phyloP scores from a whole-genome alignment of 306 rosid genomes.

The Glycine tomentella region DNA sequence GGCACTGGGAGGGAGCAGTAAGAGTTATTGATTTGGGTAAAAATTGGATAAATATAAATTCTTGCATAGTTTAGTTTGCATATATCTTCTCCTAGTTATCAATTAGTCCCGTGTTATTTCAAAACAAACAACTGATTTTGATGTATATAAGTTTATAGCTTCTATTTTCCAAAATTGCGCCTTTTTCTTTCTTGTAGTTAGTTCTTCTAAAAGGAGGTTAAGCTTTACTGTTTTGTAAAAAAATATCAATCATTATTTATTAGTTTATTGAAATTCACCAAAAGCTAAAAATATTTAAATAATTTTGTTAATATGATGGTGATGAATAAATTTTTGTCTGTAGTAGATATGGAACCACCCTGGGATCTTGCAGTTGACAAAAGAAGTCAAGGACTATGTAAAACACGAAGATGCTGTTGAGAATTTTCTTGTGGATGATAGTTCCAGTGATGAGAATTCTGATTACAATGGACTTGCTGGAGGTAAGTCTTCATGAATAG shows the following conservation, averaged over 20 bases:
- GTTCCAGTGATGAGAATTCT: slow-evolving; percentile 91
- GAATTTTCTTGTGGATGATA: slow-evolving; percentile 88
- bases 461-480: slow-evolving; percentile 73
- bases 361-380: slow-evolving; percentile 92
- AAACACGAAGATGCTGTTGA: slow-evolving; percentile 84
- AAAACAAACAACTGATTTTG: not conserved
- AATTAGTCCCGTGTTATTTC: slow-evolving; percentile 13
- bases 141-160: not conserved
- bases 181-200: not conserved
- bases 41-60: not conserved
- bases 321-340: slow-evolving; percentile 40
- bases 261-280: not conserved
- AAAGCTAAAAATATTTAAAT: not conserved
- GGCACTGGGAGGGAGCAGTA: too few species aligned
- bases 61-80: slow-evolving; percentile 1
- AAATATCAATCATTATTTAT: not conserved
- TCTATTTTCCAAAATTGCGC: not conserved
- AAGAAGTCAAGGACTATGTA: slow-evolving; percentile 72
- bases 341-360: slow-evolving; percentile 99
- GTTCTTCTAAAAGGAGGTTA: not conserved
- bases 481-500: slow-evolving; percentile 57
- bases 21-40: not conserved
- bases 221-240: not conserved
- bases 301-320: slow-evolving; percentile 9
- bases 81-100: slow-evolving; percentile 18